Base-by-base conservation (phyloP, 2,329 filamentous ascomycete genomes). In the Orbilia blumenaviensis region DNA sequence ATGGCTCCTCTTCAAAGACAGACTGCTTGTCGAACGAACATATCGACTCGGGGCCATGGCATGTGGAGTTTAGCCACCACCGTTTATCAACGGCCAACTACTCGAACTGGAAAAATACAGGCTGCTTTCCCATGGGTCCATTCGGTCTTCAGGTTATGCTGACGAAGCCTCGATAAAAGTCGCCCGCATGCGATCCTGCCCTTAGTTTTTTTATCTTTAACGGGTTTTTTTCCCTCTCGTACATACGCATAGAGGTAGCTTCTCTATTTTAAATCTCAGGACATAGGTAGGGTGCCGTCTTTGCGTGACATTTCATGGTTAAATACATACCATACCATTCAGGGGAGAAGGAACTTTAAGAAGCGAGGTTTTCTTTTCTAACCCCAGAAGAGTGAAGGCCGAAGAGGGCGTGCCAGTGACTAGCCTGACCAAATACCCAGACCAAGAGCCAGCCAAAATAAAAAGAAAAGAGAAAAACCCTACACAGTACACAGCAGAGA, bases 51-150 rank as follows among this genome's bases (percentile, higher is more conserved):
- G n/a, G 10, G 10, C 27, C 16, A 44, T 42, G 23, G 27, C 27
- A 48, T 56, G 60, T 64, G 42, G 58, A 48, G 42, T 64, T 50
- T 34, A 41, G 46, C 42, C 42, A 48, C 29, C 60, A 10, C 60
- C 60, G 60, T 64, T 34, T 38, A 27, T 41, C 42, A 38, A 21
- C 60, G 60, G 60, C 29, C 16, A 50, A 27, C 44, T 27, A 16
- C 27, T 52, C 14, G 25, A 8, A 0, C 25, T 9, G 16, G 6
- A 32, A n/a, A n/a, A 52, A 52, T 21, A 2, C 48, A 23, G 16
- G 21, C n/a, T 18, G 48, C 48, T 14, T 9, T 21, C n/a, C n/a
- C n/a, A n/a, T n/a, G n/a, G n/a, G n/a, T n/a, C n/a, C n/a, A n/a
- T n/a, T n/a, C n/a, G n/a, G n/a, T n/a, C n/a, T n/a, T n/a, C n/a